Evolutionary conservation across 2,329 filamentous ascomycete genomes (phyloP), one percentile per base, ranked within the genome.

Genomic region (Cladophialophora yegresii): DNA sequence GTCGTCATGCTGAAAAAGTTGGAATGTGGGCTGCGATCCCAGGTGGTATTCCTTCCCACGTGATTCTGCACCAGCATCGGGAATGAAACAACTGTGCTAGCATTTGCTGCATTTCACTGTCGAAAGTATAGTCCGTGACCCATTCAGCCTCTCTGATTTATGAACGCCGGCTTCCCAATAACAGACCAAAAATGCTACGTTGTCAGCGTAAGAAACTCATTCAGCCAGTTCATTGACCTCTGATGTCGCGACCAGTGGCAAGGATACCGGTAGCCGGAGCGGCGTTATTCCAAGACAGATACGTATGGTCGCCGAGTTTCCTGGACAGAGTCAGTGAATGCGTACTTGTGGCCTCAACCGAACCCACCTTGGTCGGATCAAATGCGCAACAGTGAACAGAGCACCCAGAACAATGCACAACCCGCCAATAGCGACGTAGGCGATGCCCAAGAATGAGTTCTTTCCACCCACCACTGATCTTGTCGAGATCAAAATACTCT

Each of bases 291-390:
- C 95, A 99, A 26, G 91, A 95, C 55, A 99, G 84, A 76, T 99
- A 98, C 8, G 92, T 97, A 78, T 98, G 95, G 77, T 99, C 95
- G 67, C 95, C 95, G 49, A 99, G 85, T 89, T 98, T 99, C 74
- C 95, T 93, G 70, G 57, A 69, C n/a, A 7, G 32, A 20, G 28
- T 54, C 4, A 54, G 51, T 33, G 20, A 67, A 49, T 62, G 62
- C 40, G 28, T 1, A 54, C 9, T 54, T 2, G 4, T 1, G 4
- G 28, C 28, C 13, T 23, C 13, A 16, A 20, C 28, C 5, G 23
- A 56, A 78, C 85, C 74, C 81, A 92, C 91, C 91, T 89, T 67
- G 95, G 95, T 75, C 90, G 93, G 77, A 99, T 87, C 69, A 98
- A 83, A 79, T 98, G 93, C 0, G 92, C 93, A 66, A 92, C 84